These are phyloP conservation scores for Neoconidiobolus thromboides DNA, from an alignment of 371 early-diverging fungal genomes.

Conservation along the genomic window DNA sequence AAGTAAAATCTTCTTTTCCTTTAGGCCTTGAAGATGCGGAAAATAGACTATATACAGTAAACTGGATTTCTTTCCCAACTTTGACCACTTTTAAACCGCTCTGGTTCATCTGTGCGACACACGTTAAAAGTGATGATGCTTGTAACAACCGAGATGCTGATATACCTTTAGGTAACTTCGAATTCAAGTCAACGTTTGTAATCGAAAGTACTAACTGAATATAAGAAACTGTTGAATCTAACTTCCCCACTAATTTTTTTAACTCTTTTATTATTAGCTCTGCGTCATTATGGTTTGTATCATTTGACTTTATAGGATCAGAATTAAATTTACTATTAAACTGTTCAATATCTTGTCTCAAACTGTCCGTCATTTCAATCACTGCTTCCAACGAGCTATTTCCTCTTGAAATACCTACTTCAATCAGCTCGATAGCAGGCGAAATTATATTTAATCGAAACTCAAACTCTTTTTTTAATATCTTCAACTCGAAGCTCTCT, in stretches of 20 bases:
- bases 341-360: constrained; percentile 29
- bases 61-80: constrained; percentile 12
- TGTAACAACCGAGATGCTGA: constrained; percentile 28
- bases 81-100: constrained; percentile 14
- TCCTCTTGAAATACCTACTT: constrained; percentile 40
- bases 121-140: constrained; percentile 21
- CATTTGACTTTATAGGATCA: constrained; percentile 8
- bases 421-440: constrained; percentile 51
- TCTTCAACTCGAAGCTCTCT: background rate
- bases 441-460: constrained; percentile 20
- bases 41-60: constrained; percentile 43
- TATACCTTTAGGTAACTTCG: constrained; percentile 13
- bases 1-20: constrained; percentile 33
- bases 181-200: constrained; percentile 21
- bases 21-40: constrained; percentile 31
- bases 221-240: constrained; percentile 45
- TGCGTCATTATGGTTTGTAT: background rate
- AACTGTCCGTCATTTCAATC: constrained; percentile 30
- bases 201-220: constrained; percentile 37
- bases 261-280: constrained; percentile 13
- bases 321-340: constrained; percentile 14
- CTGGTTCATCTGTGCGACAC: constrained; percentile 6
- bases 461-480: constrained; percentile 13
- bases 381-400: constrained; percentile 36
- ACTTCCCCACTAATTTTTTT: constrained; percentile 20